Conservation (phyloP, 1,139 yeast species). For the Taphrina flavorubra region DNA sequence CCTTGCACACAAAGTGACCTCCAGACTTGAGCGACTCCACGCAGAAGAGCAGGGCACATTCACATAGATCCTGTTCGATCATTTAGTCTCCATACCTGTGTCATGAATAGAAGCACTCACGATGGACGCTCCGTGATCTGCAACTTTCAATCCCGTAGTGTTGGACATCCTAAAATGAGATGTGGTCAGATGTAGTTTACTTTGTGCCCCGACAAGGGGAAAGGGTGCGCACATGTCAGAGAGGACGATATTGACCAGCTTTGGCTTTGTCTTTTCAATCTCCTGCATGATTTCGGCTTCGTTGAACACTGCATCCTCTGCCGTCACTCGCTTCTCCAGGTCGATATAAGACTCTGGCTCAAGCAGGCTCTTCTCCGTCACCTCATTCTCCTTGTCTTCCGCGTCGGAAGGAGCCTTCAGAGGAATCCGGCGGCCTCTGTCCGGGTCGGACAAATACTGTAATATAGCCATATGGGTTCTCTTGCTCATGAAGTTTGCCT, state of each 20-base stretch:
- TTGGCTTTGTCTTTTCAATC: slow-evolving; percentile 33
- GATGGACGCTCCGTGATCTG: slow-evolving; percentile 67
- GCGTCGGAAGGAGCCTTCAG: slow-evolving; percentile 22
- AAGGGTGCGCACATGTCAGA: slow-evolving; percentile 89
- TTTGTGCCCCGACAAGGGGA: slow-evolving; percentile 69
- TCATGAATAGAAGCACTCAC: slow-evolving; percentile 50
- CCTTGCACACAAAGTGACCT: slow-evolving; percentile 77
- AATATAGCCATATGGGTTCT: slow-evolving; percentile 67
- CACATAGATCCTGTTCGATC: slow-evolving; percentile 70
- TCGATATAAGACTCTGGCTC: slow-evolving; percentile 41
- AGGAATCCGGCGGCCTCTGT: slow-evolving; percentile 48
- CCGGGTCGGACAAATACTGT: slow-evolving; percentile 57
- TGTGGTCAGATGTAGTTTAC: slow-evolving; percentile 66
- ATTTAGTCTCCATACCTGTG: too few relatives aligned
- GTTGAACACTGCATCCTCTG: slow-evolving; percentile 31
- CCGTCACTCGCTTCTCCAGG: slow-evolving; percentile 36
- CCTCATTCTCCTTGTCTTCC: slow-evolving; percentile 40
- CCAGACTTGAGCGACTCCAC: slow-evolving; percentile 68
- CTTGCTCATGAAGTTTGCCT: slow-evolving; percentile 80
- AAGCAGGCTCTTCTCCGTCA: slow-evolving; percentile 15
- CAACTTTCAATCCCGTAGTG: slow-evolving; percentile 66
- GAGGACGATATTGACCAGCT: slow-evolving; percentile 66
- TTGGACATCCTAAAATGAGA: slow-evolving; percentile 81
- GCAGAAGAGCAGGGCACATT: slow-evolving; percentile 81
- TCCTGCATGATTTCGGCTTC: slow-evolving; percentile 22